phyloP scores from a whole-genome alignment of 345 rosid genomes.

The Hibiscus syriacus region DNA sequence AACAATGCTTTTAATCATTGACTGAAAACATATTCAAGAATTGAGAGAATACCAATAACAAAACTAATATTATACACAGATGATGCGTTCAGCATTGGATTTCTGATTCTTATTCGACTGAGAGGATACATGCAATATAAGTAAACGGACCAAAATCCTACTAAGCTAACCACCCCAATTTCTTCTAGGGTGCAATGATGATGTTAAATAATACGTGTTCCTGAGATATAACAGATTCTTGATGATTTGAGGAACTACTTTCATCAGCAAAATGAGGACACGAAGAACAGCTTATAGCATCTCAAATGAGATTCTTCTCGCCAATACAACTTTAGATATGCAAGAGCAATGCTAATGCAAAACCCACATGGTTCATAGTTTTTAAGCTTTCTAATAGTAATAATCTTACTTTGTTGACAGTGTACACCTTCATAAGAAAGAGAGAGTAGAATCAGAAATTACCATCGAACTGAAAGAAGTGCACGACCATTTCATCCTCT shows the following conservation, averaged over 20 bases:
- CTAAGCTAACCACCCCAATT: neutral
- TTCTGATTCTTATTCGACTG: neutral
- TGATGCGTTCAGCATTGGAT: neutral
- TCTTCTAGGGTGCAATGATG: neutral
- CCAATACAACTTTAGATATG: no score
- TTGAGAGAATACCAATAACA: neutral
- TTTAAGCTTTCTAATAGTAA: neutral
- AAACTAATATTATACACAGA: neutral
- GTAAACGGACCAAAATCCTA: neutral
- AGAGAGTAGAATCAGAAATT: conserved; percentile 14
- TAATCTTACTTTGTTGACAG: no score
- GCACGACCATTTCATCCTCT: conserved; percentile 57
- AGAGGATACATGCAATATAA: neutral
- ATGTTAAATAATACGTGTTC: neutral
- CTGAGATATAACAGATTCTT: neutral
- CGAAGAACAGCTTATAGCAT: neutral
- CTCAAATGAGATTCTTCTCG: neutral
- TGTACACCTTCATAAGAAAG: neutral
- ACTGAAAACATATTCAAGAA: neutral
- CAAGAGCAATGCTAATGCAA: conserved; percentile 1
- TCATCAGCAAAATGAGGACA: neutral
- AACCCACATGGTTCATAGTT: neutral
- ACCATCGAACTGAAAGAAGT: conserved; percentile 85
- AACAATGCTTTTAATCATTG: conserved; percentile 5
- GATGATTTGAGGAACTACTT: neutral